A percentile compares a stretch with the other conserved stretches of the same genome.
Evolutionary conservation across 495 filamentous ascomycete species (phyloP).

Genomic region (Penicillium arizonense): DNA sequence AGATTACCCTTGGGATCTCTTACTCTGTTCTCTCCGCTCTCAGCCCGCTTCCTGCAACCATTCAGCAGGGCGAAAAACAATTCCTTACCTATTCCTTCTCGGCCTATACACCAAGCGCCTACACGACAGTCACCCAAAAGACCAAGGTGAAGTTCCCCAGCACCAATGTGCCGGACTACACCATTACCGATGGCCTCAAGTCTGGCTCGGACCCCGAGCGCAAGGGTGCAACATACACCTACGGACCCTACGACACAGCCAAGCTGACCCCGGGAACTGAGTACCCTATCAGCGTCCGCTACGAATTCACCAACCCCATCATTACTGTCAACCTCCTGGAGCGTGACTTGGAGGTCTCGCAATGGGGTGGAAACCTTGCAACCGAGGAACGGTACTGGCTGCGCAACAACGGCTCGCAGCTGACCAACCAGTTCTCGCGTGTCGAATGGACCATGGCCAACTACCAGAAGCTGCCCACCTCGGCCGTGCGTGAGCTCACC

Average conservation of each 20-base stretch:
- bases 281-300: conserved; percentile 75
- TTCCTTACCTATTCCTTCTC: conserved; percentile 82
- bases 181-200: conserved; percentile 59
- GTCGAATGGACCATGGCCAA: conserved; percentile 71
- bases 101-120: conserved; percentile 77
- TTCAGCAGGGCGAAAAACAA: conserved; percentile 79
- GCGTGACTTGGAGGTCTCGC: conserved; percentile 90
- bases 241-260: conserved; percentile 83
- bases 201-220: conserved; percentile 75
- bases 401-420: conserved; percentile 78
- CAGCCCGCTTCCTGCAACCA: conserved; percentile 73
- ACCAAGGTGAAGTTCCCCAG: conserved; percentile 90
- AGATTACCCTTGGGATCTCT: conserved; percentile 83
- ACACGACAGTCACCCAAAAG: conserved; percentile 87
- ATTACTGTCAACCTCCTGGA: conserved; percentile 73
- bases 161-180: conserved; percentile 79
- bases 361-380: conserved; percentile 96
- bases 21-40: conserved; percentile 75
- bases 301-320: conserved; percentile 93
- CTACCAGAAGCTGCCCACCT: conserved; percentile 73
- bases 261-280: conserved; percentile 64
- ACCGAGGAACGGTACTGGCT: conserved; percentile 92
- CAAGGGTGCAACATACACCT: conserved; percentile 82
- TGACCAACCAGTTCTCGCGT: conserved; percentile 81
- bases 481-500: conserved; percentile 77